Conservation (phyloP, 192 early-diverging fungal genomes). For the Gigaspora rosea region DNA sequence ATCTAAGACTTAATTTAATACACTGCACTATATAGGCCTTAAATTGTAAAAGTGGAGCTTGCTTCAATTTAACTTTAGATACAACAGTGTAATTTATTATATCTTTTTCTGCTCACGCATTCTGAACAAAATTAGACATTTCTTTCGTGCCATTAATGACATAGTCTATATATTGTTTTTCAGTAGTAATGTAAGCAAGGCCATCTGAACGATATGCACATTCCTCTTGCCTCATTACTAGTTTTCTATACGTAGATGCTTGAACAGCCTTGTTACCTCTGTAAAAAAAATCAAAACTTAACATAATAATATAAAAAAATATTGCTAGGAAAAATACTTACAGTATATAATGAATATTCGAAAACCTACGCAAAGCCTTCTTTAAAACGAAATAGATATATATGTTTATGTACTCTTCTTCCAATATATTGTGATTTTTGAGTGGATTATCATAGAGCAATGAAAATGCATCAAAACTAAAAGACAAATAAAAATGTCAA, state of each 20-base stretch:
- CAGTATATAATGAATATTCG: slow-evolving; percentile 18
- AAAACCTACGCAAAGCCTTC: slow-evolving; percentile 21
- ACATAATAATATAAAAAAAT: not conserved
- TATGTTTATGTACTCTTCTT: slow-evolving; percentile 28
- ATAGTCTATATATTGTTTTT: slow-evolving; percentile 29
- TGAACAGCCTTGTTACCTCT: slow-evolving; percentile 22
- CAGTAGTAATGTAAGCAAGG: not conserved
- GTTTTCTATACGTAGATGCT: slow-evolving; percentile 28
- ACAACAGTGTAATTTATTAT: slow-evolving; percentile 29
- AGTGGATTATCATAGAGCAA: slow-evolving; percentile 16
- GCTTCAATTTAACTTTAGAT: slow-evolving; percentile 27
- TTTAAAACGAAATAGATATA: slow-evolving; percentile 30
- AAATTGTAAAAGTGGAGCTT: slow-evolving; percentile 12
- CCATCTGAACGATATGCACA: slow-evolving; percentile 23
- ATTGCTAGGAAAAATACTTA: slow-evolving; percentile 25
- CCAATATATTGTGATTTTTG: slow-evolving; percentile 12
- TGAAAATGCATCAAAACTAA: slow-evolving; percentile 24
- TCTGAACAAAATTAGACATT: slow-evolving; percentile 23
- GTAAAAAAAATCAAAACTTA: slow-evolving; percentile 9
- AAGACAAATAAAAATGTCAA: slow-evolving; percentile 27
- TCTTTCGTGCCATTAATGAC: slow-evolving; percentile 13
- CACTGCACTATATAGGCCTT: slow-evolving; percentile 23
- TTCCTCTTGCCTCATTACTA: slow-evolving; percentile 4
- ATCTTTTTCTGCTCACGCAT: slow-evolving; percentile 24
- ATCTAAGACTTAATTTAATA: slow-evolving; percentile 12